Percentiles rank a stretch among this genome's conserved stretches.
Conservation (phyloP, 129 eudicot species). For the Ambrosia artemisiifolia region DNA sequence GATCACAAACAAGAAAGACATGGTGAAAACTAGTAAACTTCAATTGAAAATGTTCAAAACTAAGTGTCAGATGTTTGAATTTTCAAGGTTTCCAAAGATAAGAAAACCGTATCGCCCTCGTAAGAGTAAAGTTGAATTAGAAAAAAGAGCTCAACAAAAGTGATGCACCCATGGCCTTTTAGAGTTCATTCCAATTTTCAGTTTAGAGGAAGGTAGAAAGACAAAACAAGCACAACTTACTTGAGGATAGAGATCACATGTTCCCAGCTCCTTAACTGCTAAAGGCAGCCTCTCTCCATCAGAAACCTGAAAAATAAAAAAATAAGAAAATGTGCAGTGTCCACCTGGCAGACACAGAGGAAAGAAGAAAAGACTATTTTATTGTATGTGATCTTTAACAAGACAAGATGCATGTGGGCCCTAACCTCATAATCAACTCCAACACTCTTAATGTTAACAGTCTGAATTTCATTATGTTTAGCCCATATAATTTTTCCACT, state of each 20-base stretch:
- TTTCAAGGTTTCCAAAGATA: not conserved
- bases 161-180: conserved; percentile 11
- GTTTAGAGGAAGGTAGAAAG: not conserved
- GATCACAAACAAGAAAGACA: conserved; percentile 1
- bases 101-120: conserved; percentile 7
- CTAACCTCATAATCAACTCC: conserved; percentile 90
- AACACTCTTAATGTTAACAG: conserved; percentile 80
- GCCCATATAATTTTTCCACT: conserved; percentile 97
- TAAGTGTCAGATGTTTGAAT: not conserved
- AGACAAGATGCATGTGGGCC: conserved; percentile 10
- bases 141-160: conserved; percentile 7
- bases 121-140: not conserved
- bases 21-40: not conserved
- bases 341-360: conserved; percentile 4
- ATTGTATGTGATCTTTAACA: conserved; percentile 9
- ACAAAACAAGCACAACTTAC: conserved; percentile 39
- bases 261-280: conserved; percentile 92
- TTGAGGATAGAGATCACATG: conserved; percentile 94
- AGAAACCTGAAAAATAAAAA: conserved; percentile 52
- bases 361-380: not conserved
- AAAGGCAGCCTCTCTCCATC: conserved; percentile 98
- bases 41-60: not conserved
- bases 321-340: conserved; percentile 5
- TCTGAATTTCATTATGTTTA: conserved; percentile 92
- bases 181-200: conserved; percentile 3